These are phyloP conservation scores for Tuber magnatum DNA, from an alignment of 495 filamentous ascomycete species.

Conservation along the genomic window DNA sequence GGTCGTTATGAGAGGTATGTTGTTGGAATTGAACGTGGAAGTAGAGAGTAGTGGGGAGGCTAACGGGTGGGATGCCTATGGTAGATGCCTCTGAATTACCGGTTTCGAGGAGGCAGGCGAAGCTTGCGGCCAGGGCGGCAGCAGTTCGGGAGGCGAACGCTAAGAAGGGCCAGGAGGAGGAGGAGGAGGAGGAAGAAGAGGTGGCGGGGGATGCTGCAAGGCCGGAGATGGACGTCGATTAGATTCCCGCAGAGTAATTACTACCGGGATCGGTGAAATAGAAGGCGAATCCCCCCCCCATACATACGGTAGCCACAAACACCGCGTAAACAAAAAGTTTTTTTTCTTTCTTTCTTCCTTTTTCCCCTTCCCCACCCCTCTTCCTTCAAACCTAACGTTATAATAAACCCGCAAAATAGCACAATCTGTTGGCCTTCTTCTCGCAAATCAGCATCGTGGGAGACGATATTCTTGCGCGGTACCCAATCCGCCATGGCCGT, in stretches of 20 bases:
- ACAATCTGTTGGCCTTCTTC: not conserved
- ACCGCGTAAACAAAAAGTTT: not conserved
- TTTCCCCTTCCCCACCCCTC: no score
- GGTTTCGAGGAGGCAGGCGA: constrained; percentile 33
- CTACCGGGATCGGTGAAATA: not conserved
- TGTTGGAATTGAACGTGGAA: not conserved
- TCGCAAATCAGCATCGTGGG: not conserved
- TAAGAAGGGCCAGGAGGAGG: constrained; percentile 18
- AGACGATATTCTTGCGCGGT: not conserved
- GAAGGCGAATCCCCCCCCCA: not conserved
- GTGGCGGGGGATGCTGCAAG: constrained; percentile 9
- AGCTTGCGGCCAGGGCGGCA: constrained; percentile 27
- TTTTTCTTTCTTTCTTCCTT: not conserved
- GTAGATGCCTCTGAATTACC: constrained; percentile 25
- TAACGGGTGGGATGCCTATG: constrained; percentile 1
- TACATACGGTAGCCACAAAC: not conserved
- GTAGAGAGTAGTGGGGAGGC: not conserved
- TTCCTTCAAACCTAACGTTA: not conserved
- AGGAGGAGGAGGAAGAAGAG: constrained; percentile 21
- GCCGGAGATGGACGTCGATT: constrained; percentile 28
- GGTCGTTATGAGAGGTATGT: constrained; percentile 39
- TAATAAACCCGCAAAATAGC: not conserved
- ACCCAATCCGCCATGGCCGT: not conserved
- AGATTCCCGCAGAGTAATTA: not conserved
- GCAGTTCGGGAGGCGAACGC: constrained; percentile 30